Conservation (phyloP, 129 eudicot genomes). For the Flaveria trinervia region DNA sequence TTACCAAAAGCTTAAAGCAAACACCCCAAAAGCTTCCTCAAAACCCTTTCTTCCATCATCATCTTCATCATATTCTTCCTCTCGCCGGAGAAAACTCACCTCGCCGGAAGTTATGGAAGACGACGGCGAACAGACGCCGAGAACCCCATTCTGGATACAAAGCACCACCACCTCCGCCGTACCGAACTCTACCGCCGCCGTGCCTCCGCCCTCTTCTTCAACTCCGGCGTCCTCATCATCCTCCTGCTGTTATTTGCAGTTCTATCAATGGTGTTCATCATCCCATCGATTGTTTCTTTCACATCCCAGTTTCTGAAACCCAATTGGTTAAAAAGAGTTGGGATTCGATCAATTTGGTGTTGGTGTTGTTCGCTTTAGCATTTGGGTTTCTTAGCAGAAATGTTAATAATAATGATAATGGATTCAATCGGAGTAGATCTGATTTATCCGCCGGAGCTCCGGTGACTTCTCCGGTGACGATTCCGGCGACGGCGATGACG, state of each 20-base stretch:
- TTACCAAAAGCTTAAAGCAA: slow-evolving; percentile 33
- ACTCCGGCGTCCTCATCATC: slow-evolving; percentile 63
- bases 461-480: slow-evolving; percentile 31
- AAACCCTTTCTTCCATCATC: slow-evolving; percentile 20
- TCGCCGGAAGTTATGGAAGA: slow-evolving; percentile 47
- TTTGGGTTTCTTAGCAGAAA: slow-evolving; percentile 78
- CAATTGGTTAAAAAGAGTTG: slow-evolving; percentile 67
- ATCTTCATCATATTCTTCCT: neutral
- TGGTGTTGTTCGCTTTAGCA: slow-evolving; percentile 71
- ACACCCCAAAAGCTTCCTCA: slow-evolving; percentile 28
- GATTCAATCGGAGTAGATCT: slow-evolving; percentile 41
- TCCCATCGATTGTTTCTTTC: slow-evolving; percentile 56
- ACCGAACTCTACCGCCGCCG: slow-evolving; percentile 61
- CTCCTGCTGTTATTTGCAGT: slow-evolving; percentile 56
- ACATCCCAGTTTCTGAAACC: slow-evolving; percentile 59
- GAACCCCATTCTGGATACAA: slow-evolving; percentile 70
- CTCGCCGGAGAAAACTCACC: neutral
- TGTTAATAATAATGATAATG: slow-evolving; percentile 43
- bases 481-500: slow-evolving; percentile 20
- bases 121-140: slow-evolving; percentile 53
- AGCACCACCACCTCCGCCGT: slow-evolving; percentile 63
- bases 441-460: slow-evolving; percentile 37
- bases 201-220: slow-evolving; percentile 56
- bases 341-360: slow-evolving; percentile 71
- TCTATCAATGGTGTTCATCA: slow-evolving; percentile 49